phyloP scores from a whole-genome alignment of 345 rosid species.

The Pistacia atlantica region DNA sequence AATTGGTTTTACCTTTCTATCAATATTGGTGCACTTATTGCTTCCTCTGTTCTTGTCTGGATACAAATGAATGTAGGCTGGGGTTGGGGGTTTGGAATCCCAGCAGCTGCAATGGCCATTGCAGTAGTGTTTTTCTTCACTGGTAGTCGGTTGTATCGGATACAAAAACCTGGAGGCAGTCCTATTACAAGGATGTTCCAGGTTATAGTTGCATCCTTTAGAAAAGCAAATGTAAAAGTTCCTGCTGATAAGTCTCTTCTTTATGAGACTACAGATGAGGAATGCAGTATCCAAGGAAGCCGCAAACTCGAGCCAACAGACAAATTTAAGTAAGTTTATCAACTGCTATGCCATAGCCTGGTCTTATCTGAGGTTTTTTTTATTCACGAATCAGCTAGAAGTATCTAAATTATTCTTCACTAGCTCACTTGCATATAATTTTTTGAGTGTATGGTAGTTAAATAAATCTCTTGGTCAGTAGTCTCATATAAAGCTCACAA shows the following conservation, averaged over 20 bases:
- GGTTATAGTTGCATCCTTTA: conserved; percentile 78
- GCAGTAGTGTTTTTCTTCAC: conserved; percentile 81
- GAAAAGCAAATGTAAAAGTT: conserved; percentile 60
- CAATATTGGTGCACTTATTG: conserved; percentile 86
- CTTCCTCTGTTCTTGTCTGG: conserved; percentile 89
- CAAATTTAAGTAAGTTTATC: conserved; percentile 54
- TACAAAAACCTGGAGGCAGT: conserved; percentile 93
- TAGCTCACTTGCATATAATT: neutral
- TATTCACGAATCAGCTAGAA: neutral
- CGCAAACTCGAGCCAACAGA: conserved; percentile 77
- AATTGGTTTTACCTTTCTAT: conserved; percentile 96
- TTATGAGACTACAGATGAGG: conserved; percentile 66
- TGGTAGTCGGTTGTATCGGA: conserved; percentile 67
- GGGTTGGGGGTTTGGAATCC: conserved; percentile 97
- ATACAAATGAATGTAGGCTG: conserved; percentile 97
- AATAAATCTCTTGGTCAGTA: neutral
- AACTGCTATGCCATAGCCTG: neutral
- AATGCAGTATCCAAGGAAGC: conserved; percentile 74
- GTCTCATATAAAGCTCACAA: neutral
- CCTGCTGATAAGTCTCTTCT: conserved; percentile 76
- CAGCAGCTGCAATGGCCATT: conserved; percentile 78
- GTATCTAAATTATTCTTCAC: neutral
- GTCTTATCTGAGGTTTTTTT: neutral
- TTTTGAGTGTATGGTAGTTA: neutral
- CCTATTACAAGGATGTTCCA: conserved; percentile 81